Evolutionary conservation across 1,284 basidiomycete species (phyloP).

Genomic region (Rhizoctonia solani): DNA sequence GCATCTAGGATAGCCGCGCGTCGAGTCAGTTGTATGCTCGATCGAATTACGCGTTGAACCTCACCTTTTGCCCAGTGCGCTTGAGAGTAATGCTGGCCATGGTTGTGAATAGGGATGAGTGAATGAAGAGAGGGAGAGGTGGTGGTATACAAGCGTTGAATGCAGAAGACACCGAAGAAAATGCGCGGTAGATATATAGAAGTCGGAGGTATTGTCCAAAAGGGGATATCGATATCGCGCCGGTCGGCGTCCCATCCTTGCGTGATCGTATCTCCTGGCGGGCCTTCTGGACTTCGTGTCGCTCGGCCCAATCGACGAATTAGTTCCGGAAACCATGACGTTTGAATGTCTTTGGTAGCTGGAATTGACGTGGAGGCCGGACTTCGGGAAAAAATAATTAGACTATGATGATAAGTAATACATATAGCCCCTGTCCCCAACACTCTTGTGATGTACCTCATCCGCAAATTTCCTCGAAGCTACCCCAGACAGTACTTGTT

Average conservation of each 20-base stretch:
- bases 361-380: slow-evolving; percentile 17
- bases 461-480: too few relatives aligned
- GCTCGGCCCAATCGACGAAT: slow-evolving; percentile 28
- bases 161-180: neutral
- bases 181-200: neutral
- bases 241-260: slow-evolving; percentile 20
- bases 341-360: too few relatives aligned
- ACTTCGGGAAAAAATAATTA: slow-evolving; percentile 7
- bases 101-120: slow-evolving; percentile 41
- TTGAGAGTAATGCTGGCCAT: slow-evolving; percentile 60
- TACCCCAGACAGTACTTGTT: too few relatives aligned
- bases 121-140: slow-evolving; percentile 31
- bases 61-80: slow-evolving; percentile 63
- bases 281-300: neutral
- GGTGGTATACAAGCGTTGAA: slow-evolving; percentile 9
- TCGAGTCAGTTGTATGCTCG: slow-evolving; percentile 36
- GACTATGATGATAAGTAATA: too few relatives aligned
- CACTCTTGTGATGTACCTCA: too few relatives aligned
- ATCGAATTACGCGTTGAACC: slow-evolving; percentile 29
- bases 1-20: slow-evolving; percentile 53
- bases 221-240: slow-evolving; percentile 13
- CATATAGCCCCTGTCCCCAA: too few relatives aligned
- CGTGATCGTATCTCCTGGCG: slow-evolving; percentile 26
- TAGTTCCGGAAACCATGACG: too few relatives aligned
- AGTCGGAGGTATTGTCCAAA: slow-evolving; percentile 12